Conservation (phyloP, 2,329 filamentous ascomycete genomes). For the Talaromyces atroroseus region DNA sequence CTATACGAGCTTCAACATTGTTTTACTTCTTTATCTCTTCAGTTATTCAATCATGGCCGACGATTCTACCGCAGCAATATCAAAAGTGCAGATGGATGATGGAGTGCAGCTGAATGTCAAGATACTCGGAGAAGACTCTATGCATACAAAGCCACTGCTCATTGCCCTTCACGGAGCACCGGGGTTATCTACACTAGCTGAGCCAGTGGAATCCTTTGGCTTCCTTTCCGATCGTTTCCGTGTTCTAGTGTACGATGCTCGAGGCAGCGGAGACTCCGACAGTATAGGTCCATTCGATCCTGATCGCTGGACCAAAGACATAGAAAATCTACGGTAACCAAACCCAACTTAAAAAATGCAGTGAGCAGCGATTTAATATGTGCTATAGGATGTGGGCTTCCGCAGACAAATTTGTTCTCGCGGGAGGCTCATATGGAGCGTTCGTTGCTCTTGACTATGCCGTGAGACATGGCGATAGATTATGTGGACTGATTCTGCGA, state of each 20-base stretch:
- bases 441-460: constrained; percentile 2
- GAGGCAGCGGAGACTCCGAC: not conserved
- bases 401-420: constrained; percentile 1
- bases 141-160: not conserved
- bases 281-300: not conserved
- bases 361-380: not conserved
- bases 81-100: constrained; percentile 2
- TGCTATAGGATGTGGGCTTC: not conserved
- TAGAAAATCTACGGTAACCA: constrained; percentile 2
- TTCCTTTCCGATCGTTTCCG: not conserved
- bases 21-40: not conserved
- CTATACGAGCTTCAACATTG: too few relatives aligned
- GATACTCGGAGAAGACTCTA: not conserved
- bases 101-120: constrained; percentile 1
- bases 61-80: not conserved
- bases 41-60: not conserved
- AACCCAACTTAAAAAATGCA: not conserved
- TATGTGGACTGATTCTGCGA: not conserved
- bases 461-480: not conserved
- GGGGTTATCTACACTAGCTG: not conserved
- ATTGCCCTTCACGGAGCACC: constrained; percentile 4
- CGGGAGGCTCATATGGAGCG: not conserved
- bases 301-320: constrained; percentile 5
- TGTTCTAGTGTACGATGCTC: constrained; percentile 2
- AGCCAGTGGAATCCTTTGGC: not conserved